Evolutionary conservation across 1,284 basidiomycete species (phyloP).

Genomic region (Trametes hirsuta): DNA sequence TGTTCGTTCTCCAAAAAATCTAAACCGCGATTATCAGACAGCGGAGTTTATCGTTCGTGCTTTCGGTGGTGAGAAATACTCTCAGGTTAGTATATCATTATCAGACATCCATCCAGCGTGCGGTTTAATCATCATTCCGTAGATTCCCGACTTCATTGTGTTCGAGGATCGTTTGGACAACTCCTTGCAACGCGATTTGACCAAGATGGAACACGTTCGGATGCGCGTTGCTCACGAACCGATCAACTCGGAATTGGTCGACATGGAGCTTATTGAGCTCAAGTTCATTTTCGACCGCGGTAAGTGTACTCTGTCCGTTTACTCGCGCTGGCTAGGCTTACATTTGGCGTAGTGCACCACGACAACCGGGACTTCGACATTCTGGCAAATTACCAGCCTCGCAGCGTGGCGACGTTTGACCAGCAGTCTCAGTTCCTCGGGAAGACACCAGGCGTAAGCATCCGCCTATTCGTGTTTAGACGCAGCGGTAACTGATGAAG

Average conservation of each 20-base stretch:
- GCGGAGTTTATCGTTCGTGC: slow-evolving; percentile 79
- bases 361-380: slow-evolving; percentile 85
- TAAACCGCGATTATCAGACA: slow-evolving; percentile 50
- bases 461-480: neutral
- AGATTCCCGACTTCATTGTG: slow-evolving; percentile 81
- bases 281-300: slow-evolving; percentile 83
- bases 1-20: neutral
- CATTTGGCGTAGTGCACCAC: slow-evolving; percentile 54
- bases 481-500: neutral
- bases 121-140: neutral
- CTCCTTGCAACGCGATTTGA: slow-evolving; percentile 78
- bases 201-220: slow-evolving; percentile 79
- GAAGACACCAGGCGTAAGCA: slow-evolving; percentile 61
- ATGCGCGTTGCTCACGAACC: slow-evolving; percentile 80
- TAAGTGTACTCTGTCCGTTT: slow-evolving; percentile 37
- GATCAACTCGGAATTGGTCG: slow-evolving; percentile 66
- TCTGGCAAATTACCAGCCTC: slow-evolving; percentile 78
- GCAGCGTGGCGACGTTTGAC: slow-evolving; percentile 50
- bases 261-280: slow-evolving; percentile 81
- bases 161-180: slow-evolving; percentile 80
- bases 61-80: slow-evolving; percentile 77
- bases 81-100: slow-evolving; percentile 61
- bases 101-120: neutral
- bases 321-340: neutral
- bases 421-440: slow-evolving; percentile 70